These are phyloP conservation scores for Pseudogymnoascus sp. DNA, from an alignment of 2,329 filamentous ascomycete species.

Conservation along the genomic window DNA sequence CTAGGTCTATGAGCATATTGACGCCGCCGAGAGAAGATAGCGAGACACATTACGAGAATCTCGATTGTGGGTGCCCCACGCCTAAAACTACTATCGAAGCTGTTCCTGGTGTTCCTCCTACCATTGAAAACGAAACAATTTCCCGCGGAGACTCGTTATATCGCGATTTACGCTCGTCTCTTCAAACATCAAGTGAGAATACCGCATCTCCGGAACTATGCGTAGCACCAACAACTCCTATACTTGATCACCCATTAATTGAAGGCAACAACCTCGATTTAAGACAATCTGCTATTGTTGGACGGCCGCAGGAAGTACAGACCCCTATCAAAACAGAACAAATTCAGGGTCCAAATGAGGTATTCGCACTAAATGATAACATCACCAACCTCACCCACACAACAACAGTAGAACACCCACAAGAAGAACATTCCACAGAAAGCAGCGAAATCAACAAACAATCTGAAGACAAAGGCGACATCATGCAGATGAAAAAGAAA, in stretches of 20 bases:
- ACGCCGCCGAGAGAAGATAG: background rate
- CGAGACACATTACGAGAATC: background rate
- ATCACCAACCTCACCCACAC: background rate
- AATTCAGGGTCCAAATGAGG: background rate
- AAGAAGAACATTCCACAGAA: background rate
- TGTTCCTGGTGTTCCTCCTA: background rate
- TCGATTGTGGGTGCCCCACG: background rate
- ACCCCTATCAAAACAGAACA: constrained; percentile 3
- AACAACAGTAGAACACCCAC: background rate
- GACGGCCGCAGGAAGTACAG: background rate
- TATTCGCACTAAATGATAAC: background rate
- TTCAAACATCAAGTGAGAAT: background rate
- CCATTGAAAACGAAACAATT: background rate
- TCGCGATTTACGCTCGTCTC: background rate
- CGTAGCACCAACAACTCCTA: background rate
- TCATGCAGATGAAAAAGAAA: background rate
- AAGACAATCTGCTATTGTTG: background rate
- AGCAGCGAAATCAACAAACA: background rate
- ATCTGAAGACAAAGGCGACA: background rate
- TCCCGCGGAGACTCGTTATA: background rate
- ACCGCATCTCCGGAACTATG: background rate
- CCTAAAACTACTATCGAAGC: background rate
- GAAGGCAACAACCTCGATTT: background rate
- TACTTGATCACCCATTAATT: background rate
- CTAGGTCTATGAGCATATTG: constrained; percentile 18